These are phyloP conservation scores for Solanum chacoense DNA, from an alignment of 305 asterid genomes.

Conservation along the genomic window DNA sequence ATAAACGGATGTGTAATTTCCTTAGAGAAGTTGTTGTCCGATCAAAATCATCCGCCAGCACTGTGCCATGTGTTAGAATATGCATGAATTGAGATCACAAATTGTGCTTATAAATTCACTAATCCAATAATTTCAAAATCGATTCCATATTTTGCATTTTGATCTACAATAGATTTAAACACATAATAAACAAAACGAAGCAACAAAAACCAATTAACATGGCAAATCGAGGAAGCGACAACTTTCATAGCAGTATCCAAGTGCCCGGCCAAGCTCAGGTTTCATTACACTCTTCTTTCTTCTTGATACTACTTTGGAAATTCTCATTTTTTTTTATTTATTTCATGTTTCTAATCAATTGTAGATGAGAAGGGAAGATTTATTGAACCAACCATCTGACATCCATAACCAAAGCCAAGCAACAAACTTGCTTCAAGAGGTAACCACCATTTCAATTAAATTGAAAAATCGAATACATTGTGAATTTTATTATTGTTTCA, in stretches of 20 bases:
- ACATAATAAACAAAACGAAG: background rate
- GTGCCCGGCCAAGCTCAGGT: slow-evolving; percentile 6
- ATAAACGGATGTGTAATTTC: background rate
- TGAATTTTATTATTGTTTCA: background rate
- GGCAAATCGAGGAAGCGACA: background rate
- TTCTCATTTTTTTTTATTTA: background rate
- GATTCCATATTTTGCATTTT: background rate
- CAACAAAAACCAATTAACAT: background rate
- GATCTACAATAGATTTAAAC: background rate
- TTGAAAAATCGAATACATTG: background rate
- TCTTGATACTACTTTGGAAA: background rate
- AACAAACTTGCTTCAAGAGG: slow-evolving; percentile 47
- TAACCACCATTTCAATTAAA: slow-evolving; percentile 3
- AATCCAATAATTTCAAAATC: background rate
- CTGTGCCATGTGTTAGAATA: slow-evolving; percentile 3
- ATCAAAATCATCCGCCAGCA: background rate
- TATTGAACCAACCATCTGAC: slow-evolving; percentile 23
- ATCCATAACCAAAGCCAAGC: slow-evolving; percentile 14
- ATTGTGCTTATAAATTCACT: background rate
- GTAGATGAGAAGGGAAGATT: slow-evolving; percentile 41
- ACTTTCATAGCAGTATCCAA: background rate
- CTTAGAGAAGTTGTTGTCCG: background rate
- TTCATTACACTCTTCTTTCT: background rate
- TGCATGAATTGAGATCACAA: background rate
- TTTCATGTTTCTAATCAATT: background rate